These are phyloP conservation scores for Coniochaeta prunicola DNA, from an alignment of 2,329 filamentous ascomycete genomes.

Conservation along the genomic window DNA sequence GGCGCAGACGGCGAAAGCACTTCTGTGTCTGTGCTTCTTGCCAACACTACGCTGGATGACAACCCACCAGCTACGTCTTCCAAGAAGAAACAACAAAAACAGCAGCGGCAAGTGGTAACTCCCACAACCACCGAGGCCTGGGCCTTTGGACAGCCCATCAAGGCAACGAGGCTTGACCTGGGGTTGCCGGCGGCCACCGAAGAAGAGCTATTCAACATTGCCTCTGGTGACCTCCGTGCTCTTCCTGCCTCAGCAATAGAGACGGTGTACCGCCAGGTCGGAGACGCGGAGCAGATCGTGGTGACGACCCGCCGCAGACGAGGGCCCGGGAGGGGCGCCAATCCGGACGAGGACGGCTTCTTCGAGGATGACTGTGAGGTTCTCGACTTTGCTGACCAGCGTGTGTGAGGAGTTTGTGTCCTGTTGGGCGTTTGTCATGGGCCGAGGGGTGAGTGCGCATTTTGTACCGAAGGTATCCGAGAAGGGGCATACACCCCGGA, in stretches of 20 bases:
- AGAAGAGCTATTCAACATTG: slow-evolving; percentile 40
- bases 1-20: not conserved
- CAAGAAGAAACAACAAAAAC: slow-evolving; percentile 20
- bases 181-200: slow-evolving; percentile 39
- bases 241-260: slow-evolving; percentile 59
- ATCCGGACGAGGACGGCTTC: slow-evolving; percentile 64
- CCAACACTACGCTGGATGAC: slow-evolving; percentile 33
- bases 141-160: slow-evolving; percentile 54
- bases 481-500: not conserved
- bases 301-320: slow-evolving; percentile 71
- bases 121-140: slow-evolving; percentile 24
- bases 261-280: slow-evolving; percentile 47
- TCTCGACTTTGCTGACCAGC: slow-evolving; percentile 74
- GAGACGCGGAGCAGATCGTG: slow-evolving; percentile 69
- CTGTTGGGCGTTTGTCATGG: not conserved
- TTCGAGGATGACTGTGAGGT: slow-evolving; percentile 93
- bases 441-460: not conserved
- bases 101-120: slow-evolving; percentile 19
- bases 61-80: slow-evolving; percentile 15
- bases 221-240: slow-evolving; percentile 48
- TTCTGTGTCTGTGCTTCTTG: slow-evolving; percentile 26
- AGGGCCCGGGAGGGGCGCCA: slow-evolving; percentile 40
- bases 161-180: slow-evolving; percentile 43
- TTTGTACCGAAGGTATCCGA: not conserved
- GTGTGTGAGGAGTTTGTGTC: slow-evolving; percentile 37